A percentile compares a stretch with the other conserved stretches of the same genome.
These are phyloP conservation scores for Mycena indigotica DNA, from an alignment of 768 basidiomycete species.

Conservation along the genomic window DNA sequence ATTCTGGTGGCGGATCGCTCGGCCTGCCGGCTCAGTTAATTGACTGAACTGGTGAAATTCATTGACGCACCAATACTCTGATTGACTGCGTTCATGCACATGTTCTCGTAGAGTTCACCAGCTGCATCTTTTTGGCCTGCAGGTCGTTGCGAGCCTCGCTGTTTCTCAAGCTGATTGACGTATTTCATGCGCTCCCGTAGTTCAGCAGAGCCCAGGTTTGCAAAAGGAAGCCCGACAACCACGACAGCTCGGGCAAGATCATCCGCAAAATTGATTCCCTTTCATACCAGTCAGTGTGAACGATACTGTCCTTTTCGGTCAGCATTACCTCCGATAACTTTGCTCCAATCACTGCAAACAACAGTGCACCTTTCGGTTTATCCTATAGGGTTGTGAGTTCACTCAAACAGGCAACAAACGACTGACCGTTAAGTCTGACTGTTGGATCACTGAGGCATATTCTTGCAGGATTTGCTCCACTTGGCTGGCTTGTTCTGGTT, in stretches of 20 bases:
- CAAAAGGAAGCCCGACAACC: conserved; percentile 89
- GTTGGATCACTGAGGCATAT: conserved; percentile 59
- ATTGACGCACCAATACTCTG: conserved; percentile 83
- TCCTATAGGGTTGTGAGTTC: conserved; percentile 20
- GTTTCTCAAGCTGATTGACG: conserved; percentile 63
- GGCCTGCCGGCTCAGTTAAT: conserved; percentile 53
- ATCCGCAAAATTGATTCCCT: conserved; percentile 76
- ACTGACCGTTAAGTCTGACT: too few relatives aligned
- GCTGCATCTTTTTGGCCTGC: conserved; percentile 63
- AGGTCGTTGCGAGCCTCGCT: conserved; percentile 35
- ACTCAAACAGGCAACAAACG: conserved; percentile 11
- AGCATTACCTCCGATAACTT: conserved; percentile 79
- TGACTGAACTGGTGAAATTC: neutral
- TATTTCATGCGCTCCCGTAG: conserved; percentile 91
- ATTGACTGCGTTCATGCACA: conserved; percentile 94
- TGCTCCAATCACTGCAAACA: conserved; percentile 95
- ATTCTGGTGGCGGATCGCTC: conserved; percentile 86
- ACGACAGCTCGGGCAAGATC: conserved; percentile 84
- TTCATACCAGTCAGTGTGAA: too few relatives aligned
- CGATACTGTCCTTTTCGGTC: too few relatives aligned
- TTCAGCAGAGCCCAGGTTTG: conserved; percentile 89
- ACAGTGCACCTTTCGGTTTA: conserved; percentile 65
- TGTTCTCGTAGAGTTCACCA: conserved; percentile 84
- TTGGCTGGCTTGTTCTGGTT: conserved; percentile 70
- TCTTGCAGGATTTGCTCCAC: conserved; percentile 78